A percentile compares a stretch with the other conserved stretches of the same genome.
Conservation (phyloP, 345 rosid genomes). For the Barbarea vulgaris region DNA sequence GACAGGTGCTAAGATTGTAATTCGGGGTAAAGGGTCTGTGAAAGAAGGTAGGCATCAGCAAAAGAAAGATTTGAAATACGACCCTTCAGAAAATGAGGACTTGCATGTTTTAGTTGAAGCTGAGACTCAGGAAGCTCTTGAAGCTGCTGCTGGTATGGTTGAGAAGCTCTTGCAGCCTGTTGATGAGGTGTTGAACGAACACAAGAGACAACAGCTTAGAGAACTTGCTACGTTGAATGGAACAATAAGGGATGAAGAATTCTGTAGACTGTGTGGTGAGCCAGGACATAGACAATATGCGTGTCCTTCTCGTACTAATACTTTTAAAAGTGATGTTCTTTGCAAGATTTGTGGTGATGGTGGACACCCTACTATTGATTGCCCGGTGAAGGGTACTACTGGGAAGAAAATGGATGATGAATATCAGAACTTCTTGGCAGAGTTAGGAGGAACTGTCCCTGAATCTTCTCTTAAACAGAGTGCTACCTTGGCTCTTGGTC, state of each 20-base stretch:
- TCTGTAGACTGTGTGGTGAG: slow-evolving; percentile 91
- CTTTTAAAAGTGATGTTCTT: slow-evolving; percentile 97
- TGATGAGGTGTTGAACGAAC: slow-evolving; percentile 95
- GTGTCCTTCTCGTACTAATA: slow-evolving; percentile 83
- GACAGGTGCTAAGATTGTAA: slow-evolving; percentile 94
- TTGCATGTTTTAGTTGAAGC: slow-evolving; percentile 99
- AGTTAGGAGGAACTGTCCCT: slow-evolving; percentile 87
- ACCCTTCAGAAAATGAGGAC: slow-evolving; percentile 93
- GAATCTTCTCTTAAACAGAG: slow-evolving; percentile 82
- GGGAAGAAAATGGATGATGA: slow-evolving; percentile 99
- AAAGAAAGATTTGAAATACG: slow-evolving; percentile 92
- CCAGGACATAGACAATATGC: slow-evolving; percentile 92
- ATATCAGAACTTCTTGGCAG: slow-evolving; percentile 94
- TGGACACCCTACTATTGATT: slow-evolving; percentile 98
- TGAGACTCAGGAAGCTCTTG: slow-evolving; percentile 85
- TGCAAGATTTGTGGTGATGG: slow-evolving; percentile 99
- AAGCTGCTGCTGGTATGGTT: slow-evolving; percentile 96
- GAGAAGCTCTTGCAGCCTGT: slow-evolving; percentile 97
- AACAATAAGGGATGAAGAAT: slow-evolving; percentile 97
- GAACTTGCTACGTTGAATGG: slow-evolving; percentile 98
- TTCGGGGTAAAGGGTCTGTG: slow-evolving; percentile 93
- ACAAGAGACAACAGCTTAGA: slow-evolving; percentile 96
- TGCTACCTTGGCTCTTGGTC: slow-evolving; percentile 62
- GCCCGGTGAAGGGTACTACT: slow-evolving; percentile 88
- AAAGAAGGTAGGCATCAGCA: slow-evolving; percentile 95